phyloP scores from a whole-genome alignment of 2,329 filamentous ascomycete species.

The Paecilomyces variotii region DNA sequence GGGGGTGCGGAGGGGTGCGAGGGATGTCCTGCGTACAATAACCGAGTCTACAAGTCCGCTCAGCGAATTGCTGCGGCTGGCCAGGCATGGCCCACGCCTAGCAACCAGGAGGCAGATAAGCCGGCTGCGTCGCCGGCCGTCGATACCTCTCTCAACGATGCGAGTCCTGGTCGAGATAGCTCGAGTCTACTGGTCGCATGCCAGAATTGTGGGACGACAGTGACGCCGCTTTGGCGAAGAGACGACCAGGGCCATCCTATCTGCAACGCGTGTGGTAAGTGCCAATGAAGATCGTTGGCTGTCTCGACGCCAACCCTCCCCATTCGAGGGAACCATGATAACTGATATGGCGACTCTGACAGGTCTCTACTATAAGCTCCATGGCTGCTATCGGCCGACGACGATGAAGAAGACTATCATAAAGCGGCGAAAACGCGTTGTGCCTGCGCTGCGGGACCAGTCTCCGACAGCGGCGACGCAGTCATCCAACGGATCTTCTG shows the following conservation, averaged over 20 bases:
- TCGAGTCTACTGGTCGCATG: constrained; percentile 70
- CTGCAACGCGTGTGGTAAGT: constrained; percentile 93
- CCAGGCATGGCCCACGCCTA: constrained; percentile 25
- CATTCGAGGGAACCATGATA: constrained; percentile 3
- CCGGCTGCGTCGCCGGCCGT: constrained; percentile 11
- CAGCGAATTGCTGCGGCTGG: constrained; percentile 35
- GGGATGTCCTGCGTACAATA: constrained; percentile 96
- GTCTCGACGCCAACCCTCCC: constrained; percentile 3
- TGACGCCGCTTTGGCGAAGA: constrained; percentile 90
- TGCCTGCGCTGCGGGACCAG: constrained; percentile 59
- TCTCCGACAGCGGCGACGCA: constrained; percentile 33
- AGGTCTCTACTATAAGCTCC: constrained; percentile 95
- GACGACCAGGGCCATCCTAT: constrained; percentile 95
- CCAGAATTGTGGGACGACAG: constrained; percentile 93
- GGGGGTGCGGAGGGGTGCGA: constrained; percentile 91
- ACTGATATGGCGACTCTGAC: constrained; percentile 1
- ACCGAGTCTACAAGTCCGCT: constrained; percentile 81
- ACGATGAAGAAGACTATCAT: constrained; percentile 99
- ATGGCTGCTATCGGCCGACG: constrained; percentile 83
- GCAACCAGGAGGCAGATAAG: constrained; percentile 18
- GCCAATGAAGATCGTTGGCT: not conserved
- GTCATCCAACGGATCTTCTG: constrained; percentile 36
- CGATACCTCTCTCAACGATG: constrained; percentile 17
- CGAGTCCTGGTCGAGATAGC: constrained; percentile 14
- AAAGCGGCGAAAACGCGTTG: constrained; percentile 88